Conservation (phyloP, 257 asterid genomes). For the Primulina tabacum region DNA sequence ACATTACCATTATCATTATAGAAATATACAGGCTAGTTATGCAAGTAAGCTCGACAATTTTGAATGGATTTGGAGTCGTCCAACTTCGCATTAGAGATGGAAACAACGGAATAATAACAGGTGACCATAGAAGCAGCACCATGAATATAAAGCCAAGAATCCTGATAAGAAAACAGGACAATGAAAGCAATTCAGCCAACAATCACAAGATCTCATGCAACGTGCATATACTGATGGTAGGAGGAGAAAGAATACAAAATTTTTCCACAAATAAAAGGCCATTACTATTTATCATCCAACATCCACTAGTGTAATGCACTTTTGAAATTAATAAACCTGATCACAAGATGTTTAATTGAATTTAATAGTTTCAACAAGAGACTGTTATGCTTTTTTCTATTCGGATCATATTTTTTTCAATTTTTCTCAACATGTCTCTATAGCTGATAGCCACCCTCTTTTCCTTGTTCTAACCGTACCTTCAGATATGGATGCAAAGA, state of each 20-base stretch:
- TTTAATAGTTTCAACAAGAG: too few relatives aligned
- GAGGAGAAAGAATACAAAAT: neutral
- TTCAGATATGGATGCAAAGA: too few relatives aligned
- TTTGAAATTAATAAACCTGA: neutral
- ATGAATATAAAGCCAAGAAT: conserved; percentile 64
- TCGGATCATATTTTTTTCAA: too few relatives aligned
- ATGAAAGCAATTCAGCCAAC: conserved; percentile 5
- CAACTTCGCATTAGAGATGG: conserved; percentile 81
- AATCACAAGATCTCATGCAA: conserved; percentile 19
- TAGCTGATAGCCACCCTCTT: too few relatives aligned
- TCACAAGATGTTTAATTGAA: too few relatives aligned
- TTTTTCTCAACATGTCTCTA: too few relatives aligned
- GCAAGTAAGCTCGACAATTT: conserved; percentile 70
- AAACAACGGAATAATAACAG: conserved; percentile 77
- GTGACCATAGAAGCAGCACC: conserved; percentile 98
- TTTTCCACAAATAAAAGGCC: neutral
- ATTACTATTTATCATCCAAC: neutral
- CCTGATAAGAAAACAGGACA: conserved; percentile 42
- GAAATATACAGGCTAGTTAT: conserved; percentile 74
- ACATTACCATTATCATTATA: conserved; percentile 54
- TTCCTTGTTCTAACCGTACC: too few relatives aligned
- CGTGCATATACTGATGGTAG: neutral
- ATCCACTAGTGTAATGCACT: neutral
- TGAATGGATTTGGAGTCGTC: conserved; percentile 58
- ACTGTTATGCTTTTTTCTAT: too few relatives aligned